These are phyloP conservation scores for Russula lepida DNA, from an alignment of 768 basidiomycete species.

Conservation along the genomic window DNA sequence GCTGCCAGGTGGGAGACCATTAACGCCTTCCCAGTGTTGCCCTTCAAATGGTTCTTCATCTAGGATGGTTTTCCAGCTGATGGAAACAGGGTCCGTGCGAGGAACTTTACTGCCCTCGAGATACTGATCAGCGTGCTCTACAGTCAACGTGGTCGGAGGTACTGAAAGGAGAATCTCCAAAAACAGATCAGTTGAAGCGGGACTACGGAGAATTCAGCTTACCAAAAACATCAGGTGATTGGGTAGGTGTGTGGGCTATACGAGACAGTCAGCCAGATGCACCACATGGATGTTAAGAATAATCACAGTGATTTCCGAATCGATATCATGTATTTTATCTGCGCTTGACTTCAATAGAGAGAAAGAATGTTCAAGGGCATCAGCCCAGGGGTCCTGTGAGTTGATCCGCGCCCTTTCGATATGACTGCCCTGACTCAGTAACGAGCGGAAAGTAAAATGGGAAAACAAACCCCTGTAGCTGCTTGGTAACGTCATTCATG, in stretches of 20 bases:
- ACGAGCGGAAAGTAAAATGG: neutral
- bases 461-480: slow-evolving; percentile 44
- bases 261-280: neutral
- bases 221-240: slow-evolving; percentile 71
- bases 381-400: slow-evolving; percentile 50
- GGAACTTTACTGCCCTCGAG: slow-evolving; percentile 43
- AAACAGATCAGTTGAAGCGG: neutral
- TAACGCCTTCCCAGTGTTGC: slow-evolving; percentile 77
- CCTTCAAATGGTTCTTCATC: slow-evolving; percentile 79
- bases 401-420: slow-evolving; percentile 64
- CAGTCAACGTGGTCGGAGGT: slow-evolving; percentile 42
- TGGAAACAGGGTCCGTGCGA: slow-evolving; percentile 27
- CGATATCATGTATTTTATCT: slow-evolving; percentile 47
- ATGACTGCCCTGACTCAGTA: slow-evolving; percentile 34
- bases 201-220: neutral
- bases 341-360: slow-evolving; percentile 42
- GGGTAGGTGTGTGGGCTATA: slow-evolving; percentile 29
- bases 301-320: slow-evolving; percentile 54
- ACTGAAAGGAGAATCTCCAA: slow-evolving; percentile 48
- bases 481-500: slow-evolving; percentile 45
- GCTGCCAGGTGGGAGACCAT: slow-evolving; percentile 43
- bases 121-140: slow-evolving; percentile 46
- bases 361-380: slow-evolving; percentile 51
- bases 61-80: slow-evolving; percentile 76
- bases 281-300: neutral